These are phyloP conservation scores for Annulohypoxylon nitens DNA, from an alignment of 495 filamentous ascomycete species.

Conservation along the genomic window DNA sequence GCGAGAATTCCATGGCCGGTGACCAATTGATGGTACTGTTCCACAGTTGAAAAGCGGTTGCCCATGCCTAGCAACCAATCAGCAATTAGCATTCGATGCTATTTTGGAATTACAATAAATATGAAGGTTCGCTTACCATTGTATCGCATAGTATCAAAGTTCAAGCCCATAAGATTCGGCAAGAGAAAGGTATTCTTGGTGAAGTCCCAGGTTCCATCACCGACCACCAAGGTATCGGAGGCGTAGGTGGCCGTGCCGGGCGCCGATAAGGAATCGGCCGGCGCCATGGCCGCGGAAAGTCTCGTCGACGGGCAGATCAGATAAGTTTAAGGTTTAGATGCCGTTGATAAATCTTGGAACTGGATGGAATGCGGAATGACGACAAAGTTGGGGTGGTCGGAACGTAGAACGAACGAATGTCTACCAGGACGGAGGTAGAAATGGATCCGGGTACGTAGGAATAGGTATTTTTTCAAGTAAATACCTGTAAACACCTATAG, in stretches of 20 bases:
- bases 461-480: neutral
- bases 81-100: conserved; percentile 31
- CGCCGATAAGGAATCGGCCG: conserved; percentile 71
- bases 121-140: conserved; percentile 75
- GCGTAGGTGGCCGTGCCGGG: conserved; percentile 85
- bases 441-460: conserved; percentile 10
- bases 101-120: neutral
- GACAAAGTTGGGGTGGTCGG: conserved; percentile 20
- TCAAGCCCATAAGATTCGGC: conserved; percentile 86
- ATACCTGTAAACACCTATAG: neutral
- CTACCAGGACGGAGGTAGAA: conserved; percentile 15
- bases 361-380: conserved; percentile 40
- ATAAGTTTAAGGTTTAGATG: neutral
- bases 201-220: conserved; percentile 93
- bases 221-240: conserved; percentile 85
- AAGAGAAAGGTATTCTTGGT: conserved; percentile 87
- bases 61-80: conserved; percentile 77
- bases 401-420: conserved; percentile 20
- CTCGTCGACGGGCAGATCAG: conserved; percentile 24
- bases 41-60: conserved; percentile 82
- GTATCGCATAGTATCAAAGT: conserved; percentile 94
- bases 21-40: conserved; percentile 83
- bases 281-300: conserved; percentile 62
- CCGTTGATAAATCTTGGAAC: conserved; percentile 16
- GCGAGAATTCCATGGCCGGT: conserved; percentile 87